Evolutionary conservation across 2,329 filamentous ascomycete genomes (phyloP), one percentile per base, ranked within the genome.

Genomic region (Penicillium sp.): DNA sequence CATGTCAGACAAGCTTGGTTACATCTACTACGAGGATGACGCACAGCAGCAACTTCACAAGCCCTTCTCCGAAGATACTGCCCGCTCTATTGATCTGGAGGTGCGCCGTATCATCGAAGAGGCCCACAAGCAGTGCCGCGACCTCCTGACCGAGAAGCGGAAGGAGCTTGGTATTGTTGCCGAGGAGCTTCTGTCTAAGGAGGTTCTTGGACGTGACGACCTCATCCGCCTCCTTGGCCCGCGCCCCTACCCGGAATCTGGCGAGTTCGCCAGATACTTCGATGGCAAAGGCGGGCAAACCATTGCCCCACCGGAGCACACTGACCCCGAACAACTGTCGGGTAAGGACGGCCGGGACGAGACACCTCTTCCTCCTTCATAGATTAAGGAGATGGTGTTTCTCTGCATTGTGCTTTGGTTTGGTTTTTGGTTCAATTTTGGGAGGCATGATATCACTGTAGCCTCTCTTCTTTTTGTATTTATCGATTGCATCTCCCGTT

Each of bases 221-320:
- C 88, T 97, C 84, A 86, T 97, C 49, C 82, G 94, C 29, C 79
- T 99, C 54, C 81, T 99, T 26, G 94, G 94, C 22, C 87, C 87
- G 45, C 80, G 94, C 62, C 90, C 91, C 14, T 97, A 89, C 67
- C 87, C 89, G 39, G 93, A 97, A 67, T 82, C 85, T 58, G 88
- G 89, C 67, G 92, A 97, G 69, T 97, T 99, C 76, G 81, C 88
- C 68, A 97, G 97, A 81, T 99, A 96, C 80, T 99, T 99, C 74
- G 81, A 82, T 66, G 83, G 82, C 57, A 79, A 71, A 22, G 71
- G 66, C 7, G 72, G 72, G 14, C 62, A 73, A 68, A 83, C 81
- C 68, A 83, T 82, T 66, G 79, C 85, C 16, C 85, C 87, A 2
- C 72, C 70, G 2, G 71, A 72, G 42, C 35, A 61, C 35, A 43